These are phyloP conservation scores for Citrus unshiu DNA, from an alignment of 345 rosid genomes.

Conservation along the genomic window DNA sequence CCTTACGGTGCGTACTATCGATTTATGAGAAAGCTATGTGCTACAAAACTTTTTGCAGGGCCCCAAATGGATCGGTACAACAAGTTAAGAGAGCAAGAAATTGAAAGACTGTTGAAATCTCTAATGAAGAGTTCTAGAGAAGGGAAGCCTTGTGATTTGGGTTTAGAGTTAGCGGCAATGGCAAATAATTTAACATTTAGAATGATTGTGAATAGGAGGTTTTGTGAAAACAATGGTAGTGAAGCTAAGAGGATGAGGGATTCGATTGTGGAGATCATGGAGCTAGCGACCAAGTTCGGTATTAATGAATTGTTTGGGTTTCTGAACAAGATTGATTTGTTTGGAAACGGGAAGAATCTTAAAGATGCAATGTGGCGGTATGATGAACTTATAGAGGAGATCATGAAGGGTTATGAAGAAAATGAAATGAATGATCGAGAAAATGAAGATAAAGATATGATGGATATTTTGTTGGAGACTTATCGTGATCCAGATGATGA, in stretches of 20 bases:
- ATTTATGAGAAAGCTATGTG: conserved; percentile 69
- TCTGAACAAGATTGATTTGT: conserved; percentile 34
- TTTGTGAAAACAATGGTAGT: conserved; percentile 21
- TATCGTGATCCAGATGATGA: conserved; percentile 46
- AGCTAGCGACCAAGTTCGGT: conserved; percentile 30
- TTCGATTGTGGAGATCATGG: conserved; percentile 30
- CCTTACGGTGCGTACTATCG: conserved; percentile 66
- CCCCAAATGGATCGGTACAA: conserved; percentile 48
- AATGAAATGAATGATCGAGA: conserved; percentile 1
- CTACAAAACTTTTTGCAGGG: conserved; percentile 50
- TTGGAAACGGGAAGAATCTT: conserved; percentile 43
- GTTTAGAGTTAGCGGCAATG: conserved; percentile 39
- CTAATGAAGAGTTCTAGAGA: conserved; percentile 25
- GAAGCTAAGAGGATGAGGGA: conserved; percentile 47
- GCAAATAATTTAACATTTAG: conserved; percentile 47
- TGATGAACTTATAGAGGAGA: conserved; percentile 34
- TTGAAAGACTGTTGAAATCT: conserved; percentile 31
- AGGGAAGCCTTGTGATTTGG: conserved; percentile 45
- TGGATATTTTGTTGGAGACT: conserved; percentile 62
- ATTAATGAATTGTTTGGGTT: conserved; percentile 41
- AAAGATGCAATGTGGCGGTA: conserved; percentile 22
- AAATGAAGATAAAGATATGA: conserved; percentile 41
- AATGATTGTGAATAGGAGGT: conserved; percentile 61
- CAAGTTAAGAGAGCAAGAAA: conserved; percentile 52
- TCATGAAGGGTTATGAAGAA: conserved; percentile 40